A percentile compares a stretch with the other conserved stretches of the same genome.
Evolutionary conservation across 768 basidiomycete species (phyloP).

Genomic region (Amanita muscaria): DNA sequence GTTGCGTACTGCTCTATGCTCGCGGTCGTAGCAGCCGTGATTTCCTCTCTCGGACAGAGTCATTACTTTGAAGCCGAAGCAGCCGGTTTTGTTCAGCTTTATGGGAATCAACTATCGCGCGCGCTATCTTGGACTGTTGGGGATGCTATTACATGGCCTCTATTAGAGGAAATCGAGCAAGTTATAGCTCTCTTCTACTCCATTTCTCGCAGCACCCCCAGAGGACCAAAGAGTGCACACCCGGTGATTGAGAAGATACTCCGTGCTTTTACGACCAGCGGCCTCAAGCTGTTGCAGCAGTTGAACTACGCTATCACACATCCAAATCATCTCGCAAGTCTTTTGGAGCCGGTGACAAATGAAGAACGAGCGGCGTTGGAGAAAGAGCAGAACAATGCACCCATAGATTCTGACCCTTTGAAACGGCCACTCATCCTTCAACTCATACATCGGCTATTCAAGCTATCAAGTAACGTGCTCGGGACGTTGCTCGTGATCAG

Average conservation of each 20-base stretch:
- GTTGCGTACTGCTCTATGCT: constrained; percentile 79
- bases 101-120: constrained; percentile 68
- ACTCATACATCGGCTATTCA: constrained; percentile 64
- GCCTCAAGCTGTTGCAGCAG: constrained; percentile 72
- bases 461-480: constrained; percentile 60
- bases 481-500: constrained; percentile 64
- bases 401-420: constrained; percentile 34
- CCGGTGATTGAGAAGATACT: constrained; percentile 55
- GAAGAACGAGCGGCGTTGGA: constrained; percentile 69
- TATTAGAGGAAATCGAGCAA: constrained; percentile 78
- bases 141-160: constrained; percentile 64
- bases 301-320: constrained; percentile 87
- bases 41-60: constrained; percentile 51
- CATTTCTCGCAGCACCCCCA: constrained; percentile 50
- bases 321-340: constrained; percentile 77
- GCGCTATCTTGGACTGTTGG: constrained; percentile 79
- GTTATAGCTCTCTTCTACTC: constrained; percentile 71
- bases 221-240: constrained; percentile 31
- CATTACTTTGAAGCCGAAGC: constrained; percentile 81
- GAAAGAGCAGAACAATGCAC: constrained; percentile 46
- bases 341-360: constrained; percentile 69
- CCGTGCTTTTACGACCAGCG: constrained; percentile 56
- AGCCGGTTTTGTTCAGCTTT: constrained; percentile 78
- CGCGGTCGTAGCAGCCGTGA: constrained; percentile 64
- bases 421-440: constrained; percentile 67